phyloP scores from a whole-genome alignment of 345 rosid species.

The Brassica incana region DNA sequence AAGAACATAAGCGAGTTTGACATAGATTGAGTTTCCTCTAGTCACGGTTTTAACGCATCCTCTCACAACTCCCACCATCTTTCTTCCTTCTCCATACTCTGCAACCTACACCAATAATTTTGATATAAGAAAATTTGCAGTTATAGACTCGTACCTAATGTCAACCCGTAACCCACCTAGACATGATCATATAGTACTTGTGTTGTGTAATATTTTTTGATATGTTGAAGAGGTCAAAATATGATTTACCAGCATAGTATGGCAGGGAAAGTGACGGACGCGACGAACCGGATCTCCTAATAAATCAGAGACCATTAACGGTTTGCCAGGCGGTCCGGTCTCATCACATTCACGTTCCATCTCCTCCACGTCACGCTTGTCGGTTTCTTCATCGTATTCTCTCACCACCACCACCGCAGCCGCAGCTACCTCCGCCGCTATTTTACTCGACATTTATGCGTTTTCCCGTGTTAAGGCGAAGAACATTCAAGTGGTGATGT shows the following conservation, averaged over 20 bases:
- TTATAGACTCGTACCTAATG: background rate
- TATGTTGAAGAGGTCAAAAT: background rate
- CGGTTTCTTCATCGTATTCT: slow-evolving; percentile 57
- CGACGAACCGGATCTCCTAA: slow-evolving; percentile 76
- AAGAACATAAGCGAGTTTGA: slow-evolving; percentile 59
- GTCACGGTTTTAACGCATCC: slow-evolving; percentile 67
- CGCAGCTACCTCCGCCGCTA: slow-evolving; percentile 14
- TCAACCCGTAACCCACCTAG: background rate
- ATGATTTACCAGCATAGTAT: slow-evolving; percentile 56
- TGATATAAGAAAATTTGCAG: background rate
- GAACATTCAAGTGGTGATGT: background rate
- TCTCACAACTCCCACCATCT: slow-evolving; percentile 65
- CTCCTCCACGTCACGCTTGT: slow-evolving; percentile 62
- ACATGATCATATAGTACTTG: background rate
- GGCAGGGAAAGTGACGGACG: slow-evolving; percentile 61
- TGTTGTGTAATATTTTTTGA: background rate
- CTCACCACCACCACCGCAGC: slow-evolving; percentile 49
- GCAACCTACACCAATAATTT: slow-evolving; percentile 53
- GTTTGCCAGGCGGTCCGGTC: slow-evolving; percentile 51
- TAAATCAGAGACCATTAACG: slow-evolving; percentile 66
- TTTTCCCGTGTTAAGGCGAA: slow-evolving; percentile 9
- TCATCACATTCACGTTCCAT: slow-evolving; percentile 61
- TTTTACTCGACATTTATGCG: slow-evolving; percentile 28
- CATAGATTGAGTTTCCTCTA: slow-evolving; percentile 46
- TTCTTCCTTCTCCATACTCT: slow-evolving; percentile 53